These are phyloP conservation scores for Trichophyton benhamiae DNA, from an alignment of 2,329 filamentous ascomycete genomes.

Conservation along the genomic window DNA sequence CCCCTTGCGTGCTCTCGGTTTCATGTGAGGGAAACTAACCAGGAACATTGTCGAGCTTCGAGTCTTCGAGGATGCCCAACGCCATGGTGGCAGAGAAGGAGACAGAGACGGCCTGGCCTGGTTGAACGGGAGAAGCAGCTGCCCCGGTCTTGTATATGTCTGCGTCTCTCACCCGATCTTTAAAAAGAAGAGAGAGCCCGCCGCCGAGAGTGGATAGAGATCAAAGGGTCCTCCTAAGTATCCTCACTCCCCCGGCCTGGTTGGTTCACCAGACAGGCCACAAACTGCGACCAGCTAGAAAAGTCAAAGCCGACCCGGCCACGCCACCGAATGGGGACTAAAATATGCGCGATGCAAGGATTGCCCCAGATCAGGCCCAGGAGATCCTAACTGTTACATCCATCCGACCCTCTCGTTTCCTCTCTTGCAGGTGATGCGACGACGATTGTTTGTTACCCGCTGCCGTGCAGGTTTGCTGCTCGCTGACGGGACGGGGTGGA, in stretches of 20 bases:
- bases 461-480: not conserved
- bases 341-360: not conserved
- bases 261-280: too few species aligned
- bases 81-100: slow-evolving; percentile 41
- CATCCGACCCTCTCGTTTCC: not conserved
- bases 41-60: slow-evolving; percentile 56
- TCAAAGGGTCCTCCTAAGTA: too few species aligned
- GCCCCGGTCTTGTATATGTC: too few species aligned
- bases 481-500: not conserved
- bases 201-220: too few species aligned
- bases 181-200: too few species aligned
- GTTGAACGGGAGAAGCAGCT: too few species aligned
- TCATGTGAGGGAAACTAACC: slow-evolving; percentile 40
- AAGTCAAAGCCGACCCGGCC: not conserved
- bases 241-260: too few species aligned
- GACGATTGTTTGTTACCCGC: not conserved
- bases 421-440: not conserved
- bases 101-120: not conserved
- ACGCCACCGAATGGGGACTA: not conserved
- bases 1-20: slow-evolving; percentile 9
- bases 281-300: too few species aligned
- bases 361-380: not conserved
- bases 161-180: too few species aligned
- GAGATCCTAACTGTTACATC: not conserved
- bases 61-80: slow-evolving; percentile 61